Evolutionary conservation across 495 filamentous ascomycete genomes (phyloP), one percentile per base, ranked within the genome.

Genomic region (Xylaria palmicola): DNA sequence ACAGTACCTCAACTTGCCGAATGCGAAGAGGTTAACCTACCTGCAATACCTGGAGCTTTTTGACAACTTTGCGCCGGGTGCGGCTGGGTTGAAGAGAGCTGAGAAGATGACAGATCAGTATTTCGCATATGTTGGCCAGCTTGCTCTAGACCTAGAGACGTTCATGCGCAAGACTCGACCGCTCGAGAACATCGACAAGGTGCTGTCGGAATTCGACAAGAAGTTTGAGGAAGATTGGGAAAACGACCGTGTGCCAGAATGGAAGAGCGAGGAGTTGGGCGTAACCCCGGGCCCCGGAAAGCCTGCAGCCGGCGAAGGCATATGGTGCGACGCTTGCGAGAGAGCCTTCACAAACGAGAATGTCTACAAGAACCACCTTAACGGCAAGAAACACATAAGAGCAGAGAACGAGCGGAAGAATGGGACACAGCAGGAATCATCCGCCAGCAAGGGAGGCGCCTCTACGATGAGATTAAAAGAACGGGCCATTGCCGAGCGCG

Each of bases 301-400:
- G 62, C 77, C 79, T 0, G 86, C 81, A n/a, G 79, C 82, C 4
- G 83, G 84, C 0, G 90, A 92, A 30, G 90, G 88, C 1, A 81
- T 89, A 27, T 98, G 88, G 87, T 98, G 94, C 65, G 77, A 85
- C 1, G 91, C 92, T 59, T 98, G 94, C 75, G 88, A 91, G 66
- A 97, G 92, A 73, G 90, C 92, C 43, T 98, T 97, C 77, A 91
- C 89, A 72, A 98, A 97, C 62, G 88, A 94, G 50, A 97, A 96
- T 69, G 91, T 97, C 47, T 96, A 95, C 77, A 91, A 90, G 66
- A 86, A 83, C 37, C 94, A 98, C 72, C 80, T 98, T 64, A 88
- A 75, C 0, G 91, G 92, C 20, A 93, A 95, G 78, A 97, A 97
- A 72, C 94, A 98, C 70, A 86, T 92, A 68, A 88, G 88, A 59